Percentiles rank a stretch among this genome's conserved stretches.
These are phyloP conservation scores for Hansenula anomala DNA, from an alignment of 1,139 yeast genomes.

Conservation along the genomic window DNA sequence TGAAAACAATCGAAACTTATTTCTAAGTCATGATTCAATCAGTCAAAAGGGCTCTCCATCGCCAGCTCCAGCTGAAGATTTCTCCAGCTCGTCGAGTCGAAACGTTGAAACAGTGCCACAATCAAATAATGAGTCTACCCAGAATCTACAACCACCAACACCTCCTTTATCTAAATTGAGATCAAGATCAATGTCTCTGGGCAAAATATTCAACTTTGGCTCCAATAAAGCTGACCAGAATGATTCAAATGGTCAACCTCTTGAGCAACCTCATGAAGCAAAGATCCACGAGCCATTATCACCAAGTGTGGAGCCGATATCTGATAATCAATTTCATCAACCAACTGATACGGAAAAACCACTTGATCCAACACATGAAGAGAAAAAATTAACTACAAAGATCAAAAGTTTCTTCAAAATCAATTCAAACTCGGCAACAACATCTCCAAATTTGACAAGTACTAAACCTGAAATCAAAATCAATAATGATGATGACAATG, in stretches of 20 bases:
- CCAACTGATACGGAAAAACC: too few relatives aligned
- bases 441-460: constrained; percentile 9
- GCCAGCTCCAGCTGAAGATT: background rate
- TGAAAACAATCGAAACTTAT: background rate
- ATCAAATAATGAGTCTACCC: background rate
- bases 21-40: background rate
- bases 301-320: constrained; percentile 1
- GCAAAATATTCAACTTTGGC: constrained; percentile 23
- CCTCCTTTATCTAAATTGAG: constrained; percentile 17
- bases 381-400: constrained; percentile 17
- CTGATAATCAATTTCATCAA: background rate
- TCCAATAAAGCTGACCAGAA: constrained; percentile 2
- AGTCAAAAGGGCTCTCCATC: background rate
- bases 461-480: constrained; percentile 4
- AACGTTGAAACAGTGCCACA: background rate
- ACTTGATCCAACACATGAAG: constrained; percentile 1
- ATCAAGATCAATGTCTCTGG: constrained; percentile 23
- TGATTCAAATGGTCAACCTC: background rate
- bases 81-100: background rate
- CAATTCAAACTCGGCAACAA: constrained; percentile 8
- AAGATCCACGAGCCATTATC: background rate
- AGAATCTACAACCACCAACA: background rate
- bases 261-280: constrained; percentile 6
- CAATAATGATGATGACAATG: background rate
- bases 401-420: constrained; percentile 18